Percentiles rank a stretch among this genome's conserved stretches.
Conservation (phyloP, 108 stramenopile genomes). For the Epithemia pelagica region DNA sequence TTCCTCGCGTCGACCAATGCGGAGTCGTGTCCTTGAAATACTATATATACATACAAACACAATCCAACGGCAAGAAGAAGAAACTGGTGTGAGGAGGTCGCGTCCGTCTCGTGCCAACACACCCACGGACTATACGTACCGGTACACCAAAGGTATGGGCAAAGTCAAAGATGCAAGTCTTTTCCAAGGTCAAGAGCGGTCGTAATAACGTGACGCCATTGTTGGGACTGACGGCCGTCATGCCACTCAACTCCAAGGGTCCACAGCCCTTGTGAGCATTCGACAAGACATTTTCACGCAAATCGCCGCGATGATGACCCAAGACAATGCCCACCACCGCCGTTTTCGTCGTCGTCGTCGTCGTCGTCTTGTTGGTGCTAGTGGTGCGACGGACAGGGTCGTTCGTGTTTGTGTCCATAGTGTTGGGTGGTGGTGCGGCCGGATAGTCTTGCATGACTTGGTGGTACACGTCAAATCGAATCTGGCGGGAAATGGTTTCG, state of each 20-base stretch:
- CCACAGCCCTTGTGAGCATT: conserved; percentile 92
- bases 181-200: conserved; percentile 81
- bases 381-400: background rate
- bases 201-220: conserved; percentile 86
- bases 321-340: conserved; percentile 76
- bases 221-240: conserved; percentile 76
- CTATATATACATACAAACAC: too few relatives aligned
- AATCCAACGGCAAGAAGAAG: conserved; percentile 28
- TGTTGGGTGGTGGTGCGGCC: conserved; percentile 1
- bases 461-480: conserved; percentile 84
- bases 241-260: conserved; percentile 81
- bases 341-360: background rate
- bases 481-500: conserved; percentile 76
- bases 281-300: conserved; percentile 93
- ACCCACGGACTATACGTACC: too few relatives aligned
- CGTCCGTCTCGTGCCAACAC: too few relatives aligned
- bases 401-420: background rate
- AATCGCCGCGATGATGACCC: conserved; percentile 96
- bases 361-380: background rate
- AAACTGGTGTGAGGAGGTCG: background rate
- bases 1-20: conserved; percentile 94
- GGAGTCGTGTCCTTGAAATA: conserved; percentile 83
- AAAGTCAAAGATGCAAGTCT: conserved; percentile 77
- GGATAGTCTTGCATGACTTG: conserved; percentile 26
- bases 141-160: conserved; percentile 92